Conservation (phyloP, 129 eudicot genomes). For the Pittosporum tobira region DNA sequence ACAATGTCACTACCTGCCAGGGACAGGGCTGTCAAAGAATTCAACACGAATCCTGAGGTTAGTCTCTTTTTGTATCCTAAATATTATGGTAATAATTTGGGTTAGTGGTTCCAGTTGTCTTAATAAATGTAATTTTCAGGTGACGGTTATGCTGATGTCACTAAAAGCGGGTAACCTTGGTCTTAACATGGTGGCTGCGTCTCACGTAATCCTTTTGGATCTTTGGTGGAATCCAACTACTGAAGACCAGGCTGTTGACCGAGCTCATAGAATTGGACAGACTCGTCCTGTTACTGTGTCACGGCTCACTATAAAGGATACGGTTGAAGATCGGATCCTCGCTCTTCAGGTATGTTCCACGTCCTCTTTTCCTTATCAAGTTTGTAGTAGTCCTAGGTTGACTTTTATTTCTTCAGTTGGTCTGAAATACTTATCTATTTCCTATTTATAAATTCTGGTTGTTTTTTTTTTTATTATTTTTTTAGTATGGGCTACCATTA, state of each 20-base stretch:
- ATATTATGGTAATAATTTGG: background rate
- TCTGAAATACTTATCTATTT: background rate
- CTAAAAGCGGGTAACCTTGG: conserved; percentile 95
- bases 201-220: conserved; percentile 87
- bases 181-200: conserved; percentile 93
- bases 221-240: conserved; percentile 99
- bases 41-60: conserved; percentile 81
- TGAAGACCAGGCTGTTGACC: conserved; percentile 92
- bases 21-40: conserved; percentile 84
- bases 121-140: conserved; percentile 38
- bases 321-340: conserved; percentile 83
- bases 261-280: conserved; percentile 97
- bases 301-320: conserved; percentile 59
- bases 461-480: background rate
- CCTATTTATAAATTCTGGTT: background rate
- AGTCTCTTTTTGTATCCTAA: too few species aligned
- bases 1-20: conserved; percentile 76
- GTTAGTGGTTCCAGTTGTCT: background rate
- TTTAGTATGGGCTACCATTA: background rate
- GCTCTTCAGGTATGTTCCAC: conserved; percentile 63
- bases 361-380: background rate
- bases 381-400: background rate
- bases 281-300: conserved; percentile 89
- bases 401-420: background rate
- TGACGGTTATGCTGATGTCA: conserved; percentile 90